These are phyloP conservation scores for Meyerozyma smithsonii DNA, from an alignment of 1,139 yeast species.

Conservation along the genomic window DNA sequence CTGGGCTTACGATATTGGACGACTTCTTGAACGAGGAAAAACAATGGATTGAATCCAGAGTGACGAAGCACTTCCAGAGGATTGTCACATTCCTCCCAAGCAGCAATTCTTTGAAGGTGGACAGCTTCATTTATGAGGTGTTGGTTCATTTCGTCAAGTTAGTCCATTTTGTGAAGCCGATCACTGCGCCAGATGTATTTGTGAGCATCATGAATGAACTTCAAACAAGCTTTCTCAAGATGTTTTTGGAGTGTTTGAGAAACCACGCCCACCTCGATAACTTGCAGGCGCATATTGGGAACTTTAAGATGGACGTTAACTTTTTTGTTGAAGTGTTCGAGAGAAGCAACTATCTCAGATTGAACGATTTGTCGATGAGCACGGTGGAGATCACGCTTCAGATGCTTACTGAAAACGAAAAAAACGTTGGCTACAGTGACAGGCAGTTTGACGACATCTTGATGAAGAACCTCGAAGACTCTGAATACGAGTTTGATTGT, in stretches of 20 bases:
- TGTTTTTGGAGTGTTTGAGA: slow-evolving; percentile 30
- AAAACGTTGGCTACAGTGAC: slow-evolving; percentile 16
- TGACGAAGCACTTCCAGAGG: slow-evolving; percentile 24
- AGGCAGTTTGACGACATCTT: slow-evolving; percentile 27
- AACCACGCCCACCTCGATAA: slow-evolving; percentile 17
- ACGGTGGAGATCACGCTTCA: slow-evolving; percentile 31
- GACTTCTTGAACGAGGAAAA: slow-evolving; percentile 39
- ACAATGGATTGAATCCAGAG: slow-evolving; percentile 26
- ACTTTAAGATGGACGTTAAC: slow-evolving; percentile 29
- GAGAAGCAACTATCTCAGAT: slow-evolving; percentile 27
- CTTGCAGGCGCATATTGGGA: slow-evolving; percentile 13
- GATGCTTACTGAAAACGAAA: slow-evolving; percentile 25
- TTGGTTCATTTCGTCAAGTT: slow-evolving; percentile 41
- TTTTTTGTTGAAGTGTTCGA: slow-evolving; percentile 42
- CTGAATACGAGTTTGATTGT: slow-evolving; percentile 30
- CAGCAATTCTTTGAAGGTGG: slow-evolving; percentile 21
- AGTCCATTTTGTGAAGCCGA: slow-evolving; percentile 38
- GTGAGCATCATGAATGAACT: slow-evolving; percentile 35
- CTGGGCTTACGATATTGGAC: slow-evolving; percentile 37
- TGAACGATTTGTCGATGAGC: slow-evolving; percentile 35
- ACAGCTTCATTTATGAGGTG: slow-evolving; percentile 38
- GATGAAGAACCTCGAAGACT: slow-evolving; percentile 25
- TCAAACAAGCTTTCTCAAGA: slow-evolving; percentile 33
- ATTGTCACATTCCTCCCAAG: not conserved
- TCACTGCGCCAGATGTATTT: slow-evolving; percentile 36